These are phyloP conservation scores for Chrysanthemum makinoi DNA, from an alignment of 129 eudicot genomes.

Conservation along the genomic window DNA sequence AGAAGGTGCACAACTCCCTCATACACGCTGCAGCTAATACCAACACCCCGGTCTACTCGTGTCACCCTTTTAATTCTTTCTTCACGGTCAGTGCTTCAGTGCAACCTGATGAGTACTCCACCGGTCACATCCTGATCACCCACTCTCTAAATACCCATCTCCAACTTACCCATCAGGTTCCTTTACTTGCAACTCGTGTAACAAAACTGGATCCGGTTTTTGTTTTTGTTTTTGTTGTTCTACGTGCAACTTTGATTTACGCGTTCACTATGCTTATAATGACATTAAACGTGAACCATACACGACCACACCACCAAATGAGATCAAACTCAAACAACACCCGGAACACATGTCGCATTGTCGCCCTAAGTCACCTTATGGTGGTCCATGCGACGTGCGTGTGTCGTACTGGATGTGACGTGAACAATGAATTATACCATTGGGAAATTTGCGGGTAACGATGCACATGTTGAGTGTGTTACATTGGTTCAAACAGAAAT, in stretches of 20 bases:
- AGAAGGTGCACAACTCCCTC: constrained; percentile 21
- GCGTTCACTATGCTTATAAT: constrained; percentile 21
- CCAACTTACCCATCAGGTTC: constrained; percentile 8
- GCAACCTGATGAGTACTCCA: constrained; percentile 17
- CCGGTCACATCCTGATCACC: constrained; percentile 26
- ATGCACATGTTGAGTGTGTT: constrained; percentile 13
- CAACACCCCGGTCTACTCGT: constrained; percentile 16
- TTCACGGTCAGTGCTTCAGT: constrained; percentile 20
- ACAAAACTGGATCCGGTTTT: constrained; percentile 1
- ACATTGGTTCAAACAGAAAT: not conserved
- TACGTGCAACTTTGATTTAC: constrained; percentile 23
- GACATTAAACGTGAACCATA: constrained; percentile 3
- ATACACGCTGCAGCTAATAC: constrained; percentile 26
- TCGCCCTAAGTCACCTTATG: constrained; percentile 1
- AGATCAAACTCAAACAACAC: constrained; percentile 20
- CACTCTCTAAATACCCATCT: constrained; percentile 18
- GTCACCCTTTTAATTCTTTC: constrained; percentile 14
- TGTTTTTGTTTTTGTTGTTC: constrained; percentile 22
- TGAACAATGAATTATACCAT: constrained; percentile 4
- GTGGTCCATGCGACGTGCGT: not conserved
- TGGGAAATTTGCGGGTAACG: constrained; percentile 12
- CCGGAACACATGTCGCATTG: constrained; percentile 3
- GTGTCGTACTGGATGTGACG: not conserved
- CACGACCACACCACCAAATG: no score
- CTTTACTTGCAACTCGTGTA: constrained; percentile 14